Conservation (phyloP, 1,284 basidiomycete genomes). For the Boletellus dicymbophilus region DNA sequence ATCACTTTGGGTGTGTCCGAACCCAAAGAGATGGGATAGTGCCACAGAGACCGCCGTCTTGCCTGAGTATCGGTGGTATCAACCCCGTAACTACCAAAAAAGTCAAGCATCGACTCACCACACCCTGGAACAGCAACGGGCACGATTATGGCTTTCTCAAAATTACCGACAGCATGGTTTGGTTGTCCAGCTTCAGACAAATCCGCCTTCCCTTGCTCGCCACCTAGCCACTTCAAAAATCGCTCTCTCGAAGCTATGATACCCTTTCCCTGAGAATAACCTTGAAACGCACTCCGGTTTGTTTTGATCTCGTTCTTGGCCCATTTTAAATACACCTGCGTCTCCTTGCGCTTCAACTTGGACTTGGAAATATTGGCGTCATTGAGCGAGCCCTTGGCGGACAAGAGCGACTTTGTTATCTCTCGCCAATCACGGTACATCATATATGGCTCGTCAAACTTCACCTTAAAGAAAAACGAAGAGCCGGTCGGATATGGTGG, state of each 20-base stretch:
- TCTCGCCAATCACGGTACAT: conserved; percentile 99
- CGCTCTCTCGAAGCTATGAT: conserved; percentile 84
- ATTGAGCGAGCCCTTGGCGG: conserved; percentile 31
- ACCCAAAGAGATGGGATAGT: conserved; percentile 76
- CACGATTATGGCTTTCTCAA: conserved; percentile 83
- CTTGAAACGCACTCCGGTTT: conserved; percentile 63
- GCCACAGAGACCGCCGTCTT: conserved; percentile 90
- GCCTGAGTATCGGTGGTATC: conserved; percentile 45
- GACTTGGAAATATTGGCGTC: conserved; percentile 50
- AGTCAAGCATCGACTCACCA: conserved; percentile 51
- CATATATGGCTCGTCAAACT: conserved; percentile 98
- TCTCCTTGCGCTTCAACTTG: conserved; percentile 70
- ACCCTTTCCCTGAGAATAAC: conserved; percentile 72
- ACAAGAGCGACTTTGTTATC: conserved; percentile 79
- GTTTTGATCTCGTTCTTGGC: conserved; percentile 68
- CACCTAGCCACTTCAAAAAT: conserved; percentile 74
- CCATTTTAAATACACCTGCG: conserved; percentile 68
- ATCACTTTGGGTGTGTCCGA: conserved; percentile 92
- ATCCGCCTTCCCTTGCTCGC: conserved; percentile 43
- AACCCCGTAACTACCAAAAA: not conserved
- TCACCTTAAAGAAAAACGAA: conserved; percentile 99
- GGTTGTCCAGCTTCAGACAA: conserved; percentile 27
- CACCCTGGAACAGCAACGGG: conserved; percentile 93
- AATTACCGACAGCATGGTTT: conserved; percentile 35
- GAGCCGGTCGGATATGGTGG: conserved; percentile 78